phyloP scores from a whole-genome alignment of 192 early-diverging fungal genomes.

The Coemansia sp. region DNA sequence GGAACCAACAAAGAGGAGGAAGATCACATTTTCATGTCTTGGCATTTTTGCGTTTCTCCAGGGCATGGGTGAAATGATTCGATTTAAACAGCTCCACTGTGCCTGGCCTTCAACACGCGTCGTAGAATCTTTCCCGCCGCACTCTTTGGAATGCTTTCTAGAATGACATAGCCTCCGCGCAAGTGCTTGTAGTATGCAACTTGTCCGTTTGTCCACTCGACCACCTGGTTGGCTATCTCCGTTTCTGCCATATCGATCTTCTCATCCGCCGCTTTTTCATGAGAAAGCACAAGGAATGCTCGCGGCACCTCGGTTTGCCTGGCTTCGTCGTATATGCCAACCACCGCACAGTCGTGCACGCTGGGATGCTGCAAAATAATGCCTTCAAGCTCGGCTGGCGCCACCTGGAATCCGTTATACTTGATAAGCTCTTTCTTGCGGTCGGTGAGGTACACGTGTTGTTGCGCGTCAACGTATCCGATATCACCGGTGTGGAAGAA shows the following conservation, averaged over 20 bases:
- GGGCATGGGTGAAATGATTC: no score
- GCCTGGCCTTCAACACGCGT: conserved; percentile 28
- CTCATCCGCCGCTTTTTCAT: neutral
- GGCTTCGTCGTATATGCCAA: conserved; percentile 58
- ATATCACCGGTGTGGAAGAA: conserved; percentile 87
- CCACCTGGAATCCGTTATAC: conserved; percentile 80
- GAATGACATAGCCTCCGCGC: conserved; percentile 28
- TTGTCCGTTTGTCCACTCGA: conserved; percentile 23
- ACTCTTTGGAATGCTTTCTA: conserved; percentile 36
- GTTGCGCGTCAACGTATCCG: conserved; percentile 60
- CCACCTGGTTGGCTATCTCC: conserved; percentile 1
- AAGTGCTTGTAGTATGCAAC: conserved; percentile 47
- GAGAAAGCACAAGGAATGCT: conserved; percentile 28
- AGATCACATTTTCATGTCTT: neutral
- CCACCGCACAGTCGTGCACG: conserved; percentile 67
- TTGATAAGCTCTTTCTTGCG: conserved; percentile 92
- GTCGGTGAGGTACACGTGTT: conserved; percentile 62
- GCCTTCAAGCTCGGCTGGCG: conserved; percentile 83
- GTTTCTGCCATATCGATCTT: neutral
- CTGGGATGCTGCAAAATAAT: conserved; percentile 64
- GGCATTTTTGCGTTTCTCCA: neutral
- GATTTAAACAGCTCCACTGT: neutral
- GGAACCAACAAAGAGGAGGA: neutral
- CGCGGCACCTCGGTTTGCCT: conserved; percentile 57
- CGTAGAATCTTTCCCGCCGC: conserved; percentile 46